Evolutionary conservation across 768 basidiomycete species (phyloP), one percentile per base, ranked within the genome.

Genomic region (Leucosporidium yakuticum): DNA sequence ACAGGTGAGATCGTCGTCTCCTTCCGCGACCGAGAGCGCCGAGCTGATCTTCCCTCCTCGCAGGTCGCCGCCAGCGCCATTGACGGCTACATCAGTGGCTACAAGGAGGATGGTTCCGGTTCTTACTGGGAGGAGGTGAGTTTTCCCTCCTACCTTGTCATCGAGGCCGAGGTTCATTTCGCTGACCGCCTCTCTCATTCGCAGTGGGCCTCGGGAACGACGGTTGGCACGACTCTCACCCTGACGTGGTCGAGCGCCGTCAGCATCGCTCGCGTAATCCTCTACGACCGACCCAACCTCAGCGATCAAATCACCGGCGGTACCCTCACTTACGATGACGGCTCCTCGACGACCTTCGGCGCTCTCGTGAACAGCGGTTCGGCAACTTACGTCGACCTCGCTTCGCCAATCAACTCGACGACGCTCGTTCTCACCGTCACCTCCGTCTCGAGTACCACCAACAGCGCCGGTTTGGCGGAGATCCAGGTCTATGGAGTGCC

Each of bases 341-440:
- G 67, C 4, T 62, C 68, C 34, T 48, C 67, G 4, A 53, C 66
- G 21, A 15, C 59, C 1, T 34, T 69, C 48, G 65, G 64, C 19
- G 60, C 65, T n/a, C 73, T 73, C 36, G 60, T 60, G 36, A 73
- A 73, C 64, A 69, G 70, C 27, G 73, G 73, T 23, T 68, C 69
- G 9, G 73, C 73, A 12, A 68, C 73, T 0, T 55, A 62, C 25
- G 31, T 73, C 36, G 27, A 51, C 21, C 62, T 73, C 23, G 32
- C 49, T 23, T 57, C 58, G 17, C 25, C 63, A 0, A 56, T 62
- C 47, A 39, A 63, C 14, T 64, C 73, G 0, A 47, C 60, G 20
- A 61, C 55, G 14, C 39, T 73, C 44, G 50, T 60, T 21, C 57
- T 73, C 64, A 47, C 49, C 12, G 67, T 70, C 15, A 70, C 69